Percentiles rank a stretch among this genome's conserved stretches.
Conservation (phyloP, 2,329 filamentous ascomycete species). For the Calycina herbarum region DNA sequence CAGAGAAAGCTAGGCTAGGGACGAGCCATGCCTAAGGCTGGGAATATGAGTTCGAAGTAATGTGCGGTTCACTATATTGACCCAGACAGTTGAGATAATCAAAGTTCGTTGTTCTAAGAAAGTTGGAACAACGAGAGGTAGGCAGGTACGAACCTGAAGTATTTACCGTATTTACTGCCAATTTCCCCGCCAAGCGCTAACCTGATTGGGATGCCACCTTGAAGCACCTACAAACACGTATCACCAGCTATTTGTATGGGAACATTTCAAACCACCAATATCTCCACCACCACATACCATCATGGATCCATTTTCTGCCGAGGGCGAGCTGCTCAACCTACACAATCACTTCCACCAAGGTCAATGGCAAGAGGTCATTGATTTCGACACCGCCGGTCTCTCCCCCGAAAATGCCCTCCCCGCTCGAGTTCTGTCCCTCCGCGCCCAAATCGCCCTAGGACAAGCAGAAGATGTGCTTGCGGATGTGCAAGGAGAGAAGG, state of each 20-base stretch:
- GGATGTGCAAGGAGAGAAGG: constrained; percentile 63
- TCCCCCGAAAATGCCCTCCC: constrained; percentile 76
- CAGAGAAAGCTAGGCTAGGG: no score
- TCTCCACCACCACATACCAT: constrained; percentile 9
- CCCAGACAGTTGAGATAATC: no score
- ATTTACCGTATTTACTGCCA: no score
- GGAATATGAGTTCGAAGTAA: neutral
- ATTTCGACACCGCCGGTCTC: constrained; percentile 80
- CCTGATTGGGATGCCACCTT: neutral
- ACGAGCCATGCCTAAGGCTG: neutral
- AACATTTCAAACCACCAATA: constrained; percentile 19
- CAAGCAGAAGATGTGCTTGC: constrained; percentile 72
- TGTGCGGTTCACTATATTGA: no score
- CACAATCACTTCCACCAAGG: constrained; percentile 74
- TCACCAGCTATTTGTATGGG: constrained; percentile 4
- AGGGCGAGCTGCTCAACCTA: constrained; percentile 71
- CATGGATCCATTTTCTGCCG: constrained; percentile 71
- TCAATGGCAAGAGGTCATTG: constrained; percentile 82
- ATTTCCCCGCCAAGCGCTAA: neutral
- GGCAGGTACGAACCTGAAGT: no score
- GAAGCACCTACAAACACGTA: constrained; percentile 7
- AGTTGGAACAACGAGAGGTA: no score
- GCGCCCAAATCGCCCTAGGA: constrained; percentile 80
- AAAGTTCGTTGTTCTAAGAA: no score
- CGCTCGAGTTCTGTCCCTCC: constrained; percentile 75